Conservation (phyloP, 306 rosid species). For the Trifolium dubium region DNA sequence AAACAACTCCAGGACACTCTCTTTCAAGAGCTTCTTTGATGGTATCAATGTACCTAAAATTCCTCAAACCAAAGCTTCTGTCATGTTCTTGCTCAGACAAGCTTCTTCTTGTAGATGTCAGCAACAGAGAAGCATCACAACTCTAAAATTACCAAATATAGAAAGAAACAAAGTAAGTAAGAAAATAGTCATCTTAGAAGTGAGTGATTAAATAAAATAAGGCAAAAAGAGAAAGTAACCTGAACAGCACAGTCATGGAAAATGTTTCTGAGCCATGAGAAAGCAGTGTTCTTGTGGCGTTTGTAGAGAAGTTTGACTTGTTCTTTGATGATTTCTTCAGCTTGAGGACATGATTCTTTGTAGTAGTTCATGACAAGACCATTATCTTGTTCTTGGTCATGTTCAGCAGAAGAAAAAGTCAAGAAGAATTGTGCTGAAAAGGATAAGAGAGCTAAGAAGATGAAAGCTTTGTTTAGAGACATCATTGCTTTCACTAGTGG, state of each 20-base stretch:
- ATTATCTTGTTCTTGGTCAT: slow-evolving; percentile 22
- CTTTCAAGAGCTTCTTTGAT: slow-evolving; percentile 96
- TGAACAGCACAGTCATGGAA: slow-evolving; percentile 98
- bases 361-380: slow-evolving; percentile 83
- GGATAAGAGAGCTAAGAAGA: slow-evolving; percentile 57
- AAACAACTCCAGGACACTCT: slow-evolving; percentile 95
- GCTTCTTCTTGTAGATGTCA: slow-evolving; percentile 87
- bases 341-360: slow-evolving; percentile 94
- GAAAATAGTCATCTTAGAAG: background rate
- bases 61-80: slow-evolving; percentile 96
- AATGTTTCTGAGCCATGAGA: slow-evolving; percentile 98
- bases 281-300: slow-evolving; percentile 99
- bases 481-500: slow-evolving; percentile 56
- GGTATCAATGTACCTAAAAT: slow-evolving; percentile 91
- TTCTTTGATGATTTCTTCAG: slow-evolving; percentile 88
- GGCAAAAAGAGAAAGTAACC: slow-evolving; percentile 41
- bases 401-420: slow-evolving; percentile 47
- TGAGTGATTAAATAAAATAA: background rate
- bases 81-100: slow-evolving; percentile 95
- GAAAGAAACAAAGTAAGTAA: background rate
- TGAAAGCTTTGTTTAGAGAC: slow-evolving; percentile 53
- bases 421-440: slow-evolving; percentile 51
- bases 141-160: slow-evolving; percentile 48
- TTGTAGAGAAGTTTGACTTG: slow-evolving; percentile 96
- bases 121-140: slow-evolving; percentile 91